Evolutionary conservation across 495 filamentous ascomycete genomes (phyloP).

Genomic region (Aspergillus mulundensis): DNA sequence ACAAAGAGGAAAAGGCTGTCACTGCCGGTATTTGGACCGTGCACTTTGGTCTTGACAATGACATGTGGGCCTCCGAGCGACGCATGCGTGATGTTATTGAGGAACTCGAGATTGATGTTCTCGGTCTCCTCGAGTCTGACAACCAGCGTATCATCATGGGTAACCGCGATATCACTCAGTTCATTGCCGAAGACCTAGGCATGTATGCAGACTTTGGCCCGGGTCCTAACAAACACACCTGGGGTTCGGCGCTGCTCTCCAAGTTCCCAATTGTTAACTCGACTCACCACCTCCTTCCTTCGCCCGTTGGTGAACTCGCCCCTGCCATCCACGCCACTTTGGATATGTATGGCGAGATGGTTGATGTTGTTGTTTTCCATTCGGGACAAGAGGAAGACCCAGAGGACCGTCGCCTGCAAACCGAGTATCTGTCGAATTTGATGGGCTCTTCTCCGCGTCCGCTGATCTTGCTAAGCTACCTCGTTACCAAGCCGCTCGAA

Average conservation of each 20-base stretch:
- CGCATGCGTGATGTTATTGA: slow-evolving; percentile 91
- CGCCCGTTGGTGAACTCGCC: slow-evolving; percentile 89
- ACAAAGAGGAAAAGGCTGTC: slow-evolving; percentile 76
- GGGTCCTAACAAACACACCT: slow-evolving; percentile 98
- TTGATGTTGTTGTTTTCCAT: slow-evolving; percentile 98
- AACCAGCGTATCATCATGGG: slow-evolving; percentile 99
- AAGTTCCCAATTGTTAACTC: slow-evolving; percentile 98
- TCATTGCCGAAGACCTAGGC: slow-evolving; percentile 89
- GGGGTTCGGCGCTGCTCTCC: slow-evolving; percentile 88
- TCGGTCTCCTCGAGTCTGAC: slow-evolving; percentile 91
- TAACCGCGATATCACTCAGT: slow-evolving; percentile 94
- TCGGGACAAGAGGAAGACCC: slow-evolving; percentile 97
- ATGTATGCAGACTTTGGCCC: slow-evolving; percentile 99
- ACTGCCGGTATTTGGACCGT: slow-evolving; percentile 99
- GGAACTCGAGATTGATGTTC: slow-evolving; percentile 89
- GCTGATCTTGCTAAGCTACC: slow-evolving; percentile 80
- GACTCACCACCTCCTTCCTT: slow-evolving; percentile 91
- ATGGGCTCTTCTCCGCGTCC: slow-evolving; percentile 84
- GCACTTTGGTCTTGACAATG: slow-evolving; percentile 96
- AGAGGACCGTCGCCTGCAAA: slow-evolving; percentile 86
- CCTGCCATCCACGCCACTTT: slow-evolving; percentile 95
- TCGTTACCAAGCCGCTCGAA: slow-evolving; percentile 83
- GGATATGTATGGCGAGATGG: slow-evolving; percentile 81
- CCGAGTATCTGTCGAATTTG: slow-evolving; percentile 78
- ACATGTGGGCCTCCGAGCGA: slow-evolving; percentile 96